These are phyloP conservation scores for Claviceps cyperi DNA, from an alignment of 2,329 filamentous ascomycete species.

Conservation along the genomic window DNA sequence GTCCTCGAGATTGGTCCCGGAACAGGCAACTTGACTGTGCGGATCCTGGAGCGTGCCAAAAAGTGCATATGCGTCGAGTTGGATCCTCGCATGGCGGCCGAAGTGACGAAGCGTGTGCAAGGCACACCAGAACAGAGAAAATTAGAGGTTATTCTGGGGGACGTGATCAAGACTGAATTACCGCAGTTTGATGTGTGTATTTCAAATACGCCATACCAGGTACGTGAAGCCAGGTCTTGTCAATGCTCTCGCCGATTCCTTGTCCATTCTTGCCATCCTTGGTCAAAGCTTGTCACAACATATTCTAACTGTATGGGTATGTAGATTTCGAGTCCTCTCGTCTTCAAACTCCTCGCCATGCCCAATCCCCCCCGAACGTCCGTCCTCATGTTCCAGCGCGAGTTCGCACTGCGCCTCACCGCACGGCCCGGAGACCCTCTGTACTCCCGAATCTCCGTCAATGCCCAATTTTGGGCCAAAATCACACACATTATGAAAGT, in stretches of 20 bases:
- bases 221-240: slow-evolving; percentile 13
- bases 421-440: slow-evolving; percentile 78
- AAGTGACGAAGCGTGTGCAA: slow-evolving; percentile 87
- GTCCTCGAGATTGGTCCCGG: slow-evolving; percentile 89
- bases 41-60: slow-evolving; percentile 78
- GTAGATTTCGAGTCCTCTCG: slow-evolving; percentile 76
- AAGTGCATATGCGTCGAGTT: slow-evolving; percentile 75
- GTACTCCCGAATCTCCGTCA: slow-evolving; percentile 82
- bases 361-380: slow-evolving; percentile 68
- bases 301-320: too few species aligned
- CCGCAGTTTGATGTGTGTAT: slow-evolving; percentile 72
- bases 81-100: slow-evolving; percentile 91
- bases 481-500: slow-evolving; percentile 75
- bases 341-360: slow-evolving; percentile 77
- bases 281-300: too few species aligned
- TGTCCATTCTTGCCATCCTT: too few species aligned
- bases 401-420: slow-evolving; percentile 82
- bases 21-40: slow-evolving; percentile 76
- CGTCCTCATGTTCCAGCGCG: slow-evolving; percentile 92
- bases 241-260: not conserved
- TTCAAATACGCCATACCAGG: slow-evolving; percentile 50
- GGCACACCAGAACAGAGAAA: slow-evolving; percentile 73
- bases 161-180: slow-evolving; percentile 71
- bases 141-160: slow-evolving; percentile 77
- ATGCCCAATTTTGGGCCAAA: slow-evolving; percentile 74